These are phyloP conservation scores for Cyclocybe cylindracea DNA, from an alignment of 768 basidiomycete genomes.

Conservation along the genomic window DNA sequence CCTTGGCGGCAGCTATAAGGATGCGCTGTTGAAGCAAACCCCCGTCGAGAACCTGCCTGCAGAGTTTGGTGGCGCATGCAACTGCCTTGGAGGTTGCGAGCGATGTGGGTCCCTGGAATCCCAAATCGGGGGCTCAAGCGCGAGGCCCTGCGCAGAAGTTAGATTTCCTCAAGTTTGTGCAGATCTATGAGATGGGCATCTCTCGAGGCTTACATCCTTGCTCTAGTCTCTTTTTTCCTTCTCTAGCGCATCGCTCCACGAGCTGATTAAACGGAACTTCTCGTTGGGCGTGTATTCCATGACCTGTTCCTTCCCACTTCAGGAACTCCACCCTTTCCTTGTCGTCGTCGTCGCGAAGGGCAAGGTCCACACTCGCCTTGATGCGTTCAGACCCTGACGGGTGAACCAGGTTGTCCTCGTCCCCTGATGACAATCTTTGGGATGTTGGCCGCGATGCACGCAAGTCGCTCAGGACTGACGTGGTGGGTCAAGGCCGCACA, in stretches of 20 bases:
- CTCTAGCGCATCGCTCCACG: conserved; percentile 55
- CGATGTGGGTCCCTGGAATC: conserved; percentile 92
- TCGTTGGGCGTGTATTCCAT: conserved; percentile 57
- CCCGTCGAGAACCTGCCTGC: conserved; percentile 79
- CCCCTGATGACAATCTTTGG: conserved; percentile 68
- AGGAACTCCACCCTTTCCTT: conserved; percentile 37
- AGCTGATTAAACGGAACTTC: conserved; percentile 52
- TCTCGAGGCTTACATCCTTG: conserved; percentile 13
- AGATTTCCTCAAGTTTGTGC: too few species aligned
- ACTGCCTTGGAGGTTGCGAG: conserved; percentile 84
- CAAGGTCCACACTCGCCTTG: conserved; percentile 60
- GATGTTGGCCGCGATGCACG: conserved; percentile 49
- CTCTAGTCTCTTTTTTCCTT: conserved; percentile 40
- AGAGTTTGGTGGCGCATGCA: conserved; percentile 83
- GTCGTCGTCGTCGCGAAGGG: conserved; percentile 12
- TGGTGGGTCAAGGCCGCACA: conserved; percentile 64
- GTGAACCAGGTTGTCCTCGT: conserved; percentile 60
- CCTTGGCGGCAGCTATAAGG: conserved; percentile 73
- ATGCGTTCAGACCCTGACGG: conserved; percentile 52
- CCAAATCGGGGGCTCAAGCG: background rate
- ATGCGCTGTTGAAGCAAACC: conserved; percentile 80
- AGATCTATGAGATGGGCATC: too few species aligned
- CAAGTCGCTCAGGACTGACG: conserved; percentile 49
- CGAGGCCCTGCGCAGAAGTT: too few species aligned
- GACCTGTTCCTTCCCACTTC: conserved; percentile 63